A percentile compares a stretch with the other conserved stretches of the same genome.
phyloP scores from a whole-genome alignment of 441 rosid species.

The Syzygium malaccense region DNA sequence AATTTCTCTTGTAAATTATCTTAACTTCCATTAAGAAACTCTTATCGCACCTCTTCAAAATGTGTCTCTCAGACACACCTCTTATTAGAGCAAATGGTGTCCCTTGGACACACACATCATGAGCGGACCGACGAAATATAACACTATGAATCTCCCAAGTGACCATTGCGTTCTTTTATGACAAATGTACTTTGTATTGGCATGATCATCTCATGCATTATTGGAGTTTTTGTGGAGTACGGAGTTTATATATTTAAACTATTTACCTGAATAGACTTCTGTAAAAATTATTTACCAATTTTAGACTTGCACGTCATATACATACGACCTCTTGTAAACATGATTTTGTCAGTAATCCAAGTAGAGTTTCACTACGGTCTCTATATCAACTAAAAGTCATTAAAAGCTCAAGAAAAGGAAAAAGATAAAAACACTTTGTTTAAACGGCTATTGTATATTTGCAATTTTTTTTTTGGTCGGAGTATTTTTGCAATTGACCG shows the following conservation, averaged over 20 bases:
- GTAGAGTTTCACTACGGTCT: background rate
- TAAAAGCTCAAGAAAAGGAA: background rate
- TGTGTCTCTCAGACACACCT: no score
- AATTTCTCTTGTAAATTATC: no score
- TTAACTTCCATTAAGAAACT: no score
- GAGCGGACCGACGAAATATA: no score
- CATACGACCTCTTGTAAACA: background rate
- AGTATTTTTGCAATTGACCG: no score
- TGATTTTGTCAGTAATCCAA: background rate
- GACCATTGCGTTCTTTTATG: background rate
- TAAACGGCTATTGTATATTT: background rate
- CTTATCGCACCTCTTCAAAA: no score
- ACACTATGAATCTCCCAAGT: background rate
- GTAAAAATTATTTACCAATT: background rate
- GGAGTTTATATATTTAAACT: background rate
- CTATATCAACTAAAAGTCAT: background rate
- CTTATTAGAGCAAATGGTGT: no score
- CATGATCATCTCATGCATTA: background rate
- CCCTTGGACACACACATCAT: no score
- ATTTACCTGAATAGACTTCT: background rate
- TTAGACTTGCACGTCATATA: background rate
- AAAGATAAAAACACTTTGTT: background rate
- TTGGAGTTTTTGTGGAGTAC: background rate
- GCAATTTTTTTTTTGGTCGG: background rate
- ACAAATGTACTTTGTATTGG: background rate